Base-by-base conservation (phyloP, 2,329 filamentous ascomycete genomes). In the Microcyclosporella mali region DNA sequence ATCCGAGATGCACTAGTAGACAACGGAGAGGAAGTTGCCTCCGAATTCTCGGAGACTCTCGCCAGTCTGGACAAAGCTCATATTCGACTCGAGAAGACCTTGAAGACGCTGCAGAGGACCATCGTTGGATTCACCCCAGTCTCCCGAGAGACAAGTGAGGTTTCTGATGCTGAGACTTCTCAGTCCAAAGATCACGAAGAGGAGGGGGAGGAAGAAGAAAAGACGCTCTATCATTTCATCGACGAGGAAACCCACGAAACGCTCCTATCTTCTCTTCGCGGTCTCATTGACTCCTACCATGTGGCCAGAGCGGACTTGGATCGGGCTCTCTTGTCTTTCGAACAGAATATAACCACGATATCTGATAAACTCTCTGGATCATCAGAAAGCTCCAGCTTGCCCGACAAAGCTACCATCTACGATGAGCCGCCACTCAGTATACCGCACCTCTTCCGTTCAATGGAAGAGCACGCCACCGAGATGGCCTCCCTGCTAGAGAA, bases 401-500 rank as follows among this genome's bases (percentile, higher is more conserved):
- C 47, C 19, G 48, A 47, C 29, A 60, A 65, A 64, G 36, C 59
- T 58, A 57, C 52, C 14, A 55, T 57, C 41, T 59, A 59, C 40
- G 60, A 63, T 45, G 51, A 55, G 12, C 47, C 45, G 30, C 43
- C 54, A 43, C 40, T 45, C 30, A 40, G 55, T 41, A 68, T 77
- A 33, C 68, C 72, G 0, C 55, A 59, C 8, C 59, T 74, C 30
- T 74, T 75, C 50, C 67, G 67, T 40, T 60, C 64, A 2, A 73
- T 94, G 28, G 81, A 89, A 51, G 73, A 73, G 11, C 81, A 90
- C 53, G 89, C 89, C 0, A 81, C 85, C 49, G 80, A 82, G 56
- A 90, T 94, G 81, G 90, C 89, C 4, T 75, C 82, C 44, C 75
- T 88, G 4, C 77, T 97, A 1, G 78, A 87, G 43, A 88, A 84